Base-by-base conservation (phyloP, 768 basidiomycete genomes). In the Xerocomellus amylosporus region DNA sequence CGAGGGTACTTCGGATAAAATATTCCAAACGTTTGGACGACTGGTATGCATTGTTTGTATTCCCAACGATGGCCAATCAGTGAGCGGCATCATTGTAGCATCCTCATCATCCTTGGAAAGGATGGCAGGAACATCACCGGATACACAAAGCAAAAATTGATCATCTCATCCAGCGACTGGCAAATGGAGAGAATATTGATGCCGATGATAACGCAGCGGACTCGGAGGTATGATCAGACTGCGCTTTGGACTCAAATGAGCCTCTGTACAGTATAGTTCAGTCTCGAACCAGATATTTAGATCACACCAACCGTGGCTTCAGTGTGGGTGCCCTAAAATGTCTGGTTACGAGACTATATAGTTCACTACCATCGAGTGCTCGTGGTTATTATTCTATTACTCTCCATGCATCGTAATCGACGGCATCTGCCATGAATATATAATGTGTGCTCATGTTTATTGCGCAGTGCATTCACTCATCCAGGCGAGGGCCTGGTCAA, bases 71-170 rank as follows among this genome's bases (percentile, higher is more conserved):
- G 51, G 4, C 5, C 24, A 10, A 17, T 51, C 3, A 17, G 20
- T 53, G 19, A 63, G 24, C 20, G 40, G 7, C 20, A 47, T 45
- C 49, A n/a, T 52, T 57, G 17, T 62, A 93, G 90, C 79, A 92
- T 69, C 83, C 90, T 2, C 88, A 92, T 66, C 91, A 93, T 74
- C 91, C 91, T 3, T 93, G 91, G 91, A 93, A 93, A 68, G 91
- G 91, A 14, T 93, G 91, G 91, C 91, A 93, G 69, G 91, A 93
- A 63, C 91, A 93, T 66, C 86, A 92, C 67, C 82, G 91, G 40
- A 90, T 92, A 62, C 91, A 93, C 68, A 93, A 92, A 65, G 78
- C 83, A 13, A 90, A 89, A 65, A 91, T 93, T 57, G 91, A 92
- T 62, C 85, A 91, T 71, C 79, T 89, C 38, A 86, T 90, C 40